Percentiles rank a stretch among this genome's conserved stretches.
These are phyloP conservation scores for Mytilinidion resinicola DNA, from an alignment of 495 filamentous ascomycete genomes.

Conservation along the genomic window DNA sequence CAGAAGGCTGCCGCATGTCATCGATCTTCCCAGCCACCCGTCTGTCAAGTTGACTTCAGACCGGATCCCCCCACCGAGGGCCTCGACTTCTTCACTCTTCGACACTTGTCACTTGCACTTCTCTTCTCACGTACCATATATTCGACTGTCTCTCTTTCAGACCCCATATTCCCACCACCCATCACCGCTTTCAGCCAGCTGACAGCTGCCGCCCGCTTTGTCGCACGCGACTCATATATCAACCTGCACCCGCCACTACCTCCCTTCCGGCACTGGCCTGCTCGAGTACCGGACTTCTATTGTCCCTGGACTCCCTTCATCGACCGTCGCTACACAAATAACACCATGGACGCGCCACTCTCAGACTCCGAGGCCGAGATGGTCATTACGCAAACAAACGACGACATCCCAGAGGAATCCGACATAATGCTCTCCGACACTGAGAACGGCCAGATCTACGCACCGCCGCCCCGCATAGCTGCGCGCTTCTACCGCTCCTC, in stretches of 20 bases:
- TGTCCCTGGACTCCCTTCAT: background rate
- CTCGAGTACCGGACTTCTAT: background rate
- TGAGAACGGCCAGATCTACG: conserved; percentile 38
- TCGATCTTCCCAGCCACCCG: too few species aligned
- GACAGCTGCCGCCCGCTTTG: conserved; percentile 17
- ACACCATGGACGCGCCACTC: conserved; percentile 14
- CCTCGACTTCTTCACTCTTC: background rate
- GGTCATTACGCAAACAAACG: conserved; percentile 15
- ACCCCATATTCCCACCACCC: conserved; percentile 1
- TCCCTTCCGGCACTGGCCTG: background rate
- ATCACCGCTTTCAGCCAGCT: conserved; percentile 16
- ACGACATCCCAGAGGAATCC: conserved; percentile 32
- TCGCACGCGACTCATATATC: conserved; percentile 15
- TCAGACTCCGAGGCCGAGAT: conserved; percentile 19
- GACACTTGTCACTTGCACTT: conserved; percentile 3
- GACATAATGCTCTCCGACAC: conserved; percentile 31
- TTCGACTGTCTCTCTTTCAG: conserved; percentile 13
- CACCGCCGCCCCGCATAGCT: conserved; percentile 75
- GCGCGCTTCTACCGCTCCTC: conserved; percentile 74
- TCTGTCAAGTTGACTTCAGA: too few species aligned
- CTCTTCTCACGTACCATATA: conserved; percentile 26
- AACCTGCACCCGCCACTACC: background rate
- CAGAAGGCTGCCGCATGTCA: too few species aligned
- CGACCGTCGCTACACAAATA: background rate
- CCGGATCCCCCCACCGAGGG: too few species aligned